Conservation (phyloP, 345 rosid species). For the Lagerstroemia speciosa region DNA sequence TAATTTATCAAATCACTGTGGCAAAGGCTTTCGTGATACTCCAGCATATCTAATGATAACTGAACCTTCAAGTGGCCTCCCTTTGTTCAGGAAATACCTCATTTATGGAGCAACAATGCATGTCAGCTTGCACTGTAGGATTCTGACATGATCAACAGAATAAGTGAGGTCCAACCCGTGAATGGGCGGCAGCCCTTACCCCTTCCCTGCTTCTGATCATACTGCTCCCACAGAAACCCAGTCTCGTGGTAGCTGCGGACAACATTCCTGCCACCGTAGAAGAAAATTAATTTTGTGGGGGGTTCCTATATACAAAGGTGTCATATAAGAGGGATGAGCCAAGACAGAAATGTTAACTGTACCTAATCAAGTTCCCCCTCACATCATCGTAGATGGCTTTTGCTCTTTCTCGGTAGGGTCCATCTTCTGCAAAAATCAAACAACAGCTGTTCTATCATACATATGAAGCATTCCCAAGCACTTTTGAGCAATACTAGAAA, state of each 20-base stretch:
- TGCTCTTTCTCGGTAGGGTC: slow-evolving; percentile 63
- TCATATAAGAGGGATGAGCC: background rate
- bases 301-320: background rate
- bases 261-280: slow-evolving; percentile 51
- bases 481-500: background rate
- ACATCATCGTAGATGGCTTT: slow-evolving; percentile 49
- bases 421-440: slow-evolving; percentile 41
- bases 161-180: slow-evolving; percentile 83
- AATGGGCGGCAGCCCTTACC: slow-evolving; percentile 70
- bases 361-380: slow-evolving; percentile 72
- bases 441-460: background rate
- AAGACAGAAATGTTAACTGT: background rate
- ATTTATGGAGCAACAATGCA: background rate
- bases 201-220: slow-evolving; percentile 63
- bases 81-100: background rate
- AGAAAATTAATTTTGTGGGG: background rate
- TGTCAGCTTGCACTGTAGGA: slow-evolving; percentile 27
- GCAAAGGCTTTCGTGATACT: background rate
- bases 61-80: background rate
- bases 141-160: slow-evolving; percentile 70
- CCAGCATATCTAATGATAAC: background rate
- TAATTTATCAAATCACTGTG: background rate
- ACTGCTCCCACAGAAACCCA: slow-evolving; percentile 90
- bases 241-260: slow-evolving; percentile 62
- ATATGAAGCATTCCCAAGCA: background rate